Percentiles rank a stretch among this genome's conserved stretches.
Evolutionary conservation across 306 rosid genomes (phyloP).

Genomic region (Biancaea sappan): DNA sequence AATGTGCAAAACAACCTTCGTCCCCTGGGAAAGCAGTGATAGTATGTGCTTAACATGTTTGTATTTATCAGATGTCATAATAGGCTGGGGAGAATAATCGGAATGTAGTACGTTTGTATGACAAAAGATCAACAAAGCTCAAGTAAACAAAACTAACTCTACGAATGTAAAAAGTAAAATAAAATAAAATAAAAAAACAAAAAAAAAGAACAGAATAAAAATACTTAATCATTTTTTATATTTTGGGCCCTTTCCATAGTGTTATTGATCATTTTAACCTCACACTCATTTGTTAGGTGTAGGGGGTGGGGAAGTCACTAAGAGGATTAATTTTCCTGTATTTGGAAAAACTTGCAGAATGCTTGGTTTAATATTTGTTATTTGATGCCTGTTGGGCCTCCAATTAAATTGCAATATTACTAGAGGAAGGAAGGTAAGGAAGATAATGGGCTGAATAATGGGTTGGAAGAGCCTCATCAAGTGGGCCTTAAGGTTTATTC

Average conservation of each 20-base stretch:
- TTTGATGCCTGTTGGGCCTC: no score
- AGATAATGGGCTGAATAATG: no score
- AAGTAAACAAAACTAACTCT: neutral
- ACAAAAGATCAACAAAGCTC: constrained; percentile 12
- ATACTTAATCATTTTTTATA: constrained; percentile 3
- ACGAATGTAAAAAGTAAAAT: constrained; percentile 9
- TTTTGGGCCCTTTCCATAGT: constrained; percentile 4
- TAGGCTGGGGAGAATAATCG: neutral
- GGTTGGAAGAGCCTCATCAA: no score
- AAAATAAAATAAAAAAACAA: no score
- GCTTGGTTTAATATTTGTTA: neutral
- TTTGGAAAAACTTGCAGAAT: neutral
- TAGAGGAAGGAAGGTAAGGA: no score
- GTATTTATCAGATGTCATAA: neutral
- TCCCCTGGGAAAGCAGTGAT: neutral
- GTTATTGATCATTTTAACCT: no score
- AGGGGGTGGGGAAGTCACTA: neutral
- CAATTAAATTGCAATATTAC: no score
- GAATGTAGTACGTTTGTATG: neutral
- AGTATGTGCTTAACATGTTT: constrained; percentile 24
- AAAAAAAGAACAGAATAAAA: neutral
- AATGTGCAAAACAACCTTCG: neutral
- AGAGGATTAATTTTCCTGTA: neutral
- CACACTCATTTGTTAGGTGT: no score
- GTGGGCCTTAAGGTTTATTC: no score